Conservation (phyloP, 148 eudicot species). For the Rhododendron griersonianum region DNA sequence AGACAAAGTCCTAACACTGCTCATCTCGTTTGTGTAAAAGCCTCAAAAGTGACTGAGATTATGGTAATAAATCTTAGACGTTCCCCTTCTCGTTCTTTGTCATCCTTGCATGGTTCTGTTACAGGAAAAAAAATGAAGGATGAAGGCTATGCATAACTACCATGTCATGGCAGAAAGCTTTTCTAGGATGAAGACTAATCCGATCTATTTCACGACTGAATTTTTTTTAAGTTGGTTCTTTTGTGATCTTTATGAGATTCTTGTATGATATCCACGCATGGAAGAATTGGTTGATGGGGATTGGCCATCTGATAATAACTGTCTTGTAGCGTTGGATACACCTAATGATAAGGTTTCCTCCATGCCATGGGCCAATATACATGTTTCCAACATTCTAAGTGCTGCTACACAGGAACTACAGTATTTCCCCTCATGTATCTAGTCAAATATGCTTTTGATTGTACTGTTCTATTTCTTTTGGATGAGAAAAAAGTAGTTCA, state of each 20-base stretch:
- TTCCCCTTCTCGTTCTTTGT: not conserved
- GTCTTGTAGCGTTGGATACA: not conserved
- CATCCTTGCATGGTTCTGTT: not conserved
- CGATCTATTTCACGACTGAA: not conserved
- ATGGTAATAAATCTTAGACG: not conserved
- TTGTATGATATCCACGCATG: not conserved
- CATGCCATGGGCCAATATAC: not conserved
- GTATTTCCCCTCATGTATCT: not conserved
- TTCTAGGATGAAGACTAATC: not conserved
- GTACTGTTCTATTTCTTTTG: not conserved
- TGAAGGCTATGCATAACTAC: not conserved
- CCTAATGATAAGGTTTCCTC: not conserved
- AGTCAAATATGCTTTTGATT: not conserved
- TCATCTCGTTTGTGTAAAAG: not conserved
- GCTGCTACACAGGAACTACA: not conserved
- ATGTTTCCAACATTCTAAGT: not conserved
- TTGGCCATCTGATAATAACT: not conserved
- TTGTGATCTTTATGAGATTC: not conserved
- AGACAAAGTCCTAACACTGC: not conserved
- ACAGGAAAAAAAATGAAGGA: not conserved
- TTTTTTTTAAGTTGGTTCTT: not conserved
- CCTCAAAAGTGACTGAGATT: not conserved
- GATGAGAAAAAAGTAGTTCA: not conserved
- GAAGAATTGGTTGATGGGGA: not conserved
- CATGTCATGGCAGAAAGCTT: not conserved